Conservation (phyloP, 441 rosid species). For the Adansonia grandidieri region DNA sequence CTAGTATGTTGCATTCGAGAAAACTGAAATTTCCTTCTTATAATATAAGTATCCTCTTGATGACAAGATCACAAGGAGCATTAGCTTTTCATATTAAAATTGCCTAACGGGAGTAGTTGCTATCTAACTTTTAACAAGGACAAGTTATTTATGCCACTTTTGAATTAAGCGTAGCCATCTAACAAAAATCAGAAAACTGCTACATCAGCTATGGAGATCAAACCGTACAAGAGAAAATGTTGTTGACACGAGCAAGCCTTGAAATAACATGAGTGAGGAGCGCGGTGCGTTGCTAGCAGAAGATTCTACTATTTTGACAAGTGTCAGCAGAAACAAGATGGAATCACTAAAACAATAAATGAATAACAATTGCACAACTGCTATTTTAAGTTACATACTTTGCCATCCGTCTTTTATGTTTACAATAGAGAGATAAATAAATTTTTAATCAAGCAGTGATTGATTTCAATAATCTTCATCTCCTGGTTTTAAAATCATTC, state of each 20-base stretch:
- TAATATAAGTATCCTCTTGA: constrained; percentile 69
- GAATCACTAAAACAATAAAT: constrained; percentile 17
- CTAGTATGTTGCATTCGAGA: neutral
- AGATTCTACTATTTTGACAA: constrained; percentile 74
- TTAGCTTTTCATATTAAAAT: constrained; percentile 31
- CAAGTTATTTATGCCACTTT: neutral
- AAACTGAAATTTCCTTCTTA: neutral
- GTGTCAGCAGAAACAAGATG: constrained; percentile 59
- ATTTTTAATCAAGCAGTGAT: neutral
- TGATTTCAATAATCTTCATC: neutral
- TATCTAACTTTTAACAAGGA: constrained; percentile 15
- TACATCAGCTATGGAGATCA: constrained; percentile 28
- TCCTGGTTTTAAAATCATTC: neutral
- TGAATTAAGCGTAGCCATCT: constrained; percentile 16
- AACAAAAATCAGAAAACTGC: constrained; percentile 14
- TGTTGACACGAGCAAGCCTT: constrained; percentile 85
- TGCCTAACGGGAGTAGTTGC: neutral
- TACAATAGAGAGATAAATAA: neutral
- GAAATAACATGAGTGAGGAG: constrained; percentile 77
- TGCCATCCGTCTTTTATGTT: neutral
- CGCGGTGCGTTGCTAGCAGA: constrained; percentile 62
- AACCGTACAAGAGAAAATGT: constrained; percentile 80
- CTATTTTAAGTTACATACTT: neutral
- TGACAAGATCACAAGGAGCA: constrained; percentile 28
- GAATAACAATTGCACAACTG: constrained; percentile 3